A percentile compares a stretch with the other conserved stretches of the same genome.
Conservation (phyloP, 805 yeast genomes). For the Suhomyces vadensis region DNA sequence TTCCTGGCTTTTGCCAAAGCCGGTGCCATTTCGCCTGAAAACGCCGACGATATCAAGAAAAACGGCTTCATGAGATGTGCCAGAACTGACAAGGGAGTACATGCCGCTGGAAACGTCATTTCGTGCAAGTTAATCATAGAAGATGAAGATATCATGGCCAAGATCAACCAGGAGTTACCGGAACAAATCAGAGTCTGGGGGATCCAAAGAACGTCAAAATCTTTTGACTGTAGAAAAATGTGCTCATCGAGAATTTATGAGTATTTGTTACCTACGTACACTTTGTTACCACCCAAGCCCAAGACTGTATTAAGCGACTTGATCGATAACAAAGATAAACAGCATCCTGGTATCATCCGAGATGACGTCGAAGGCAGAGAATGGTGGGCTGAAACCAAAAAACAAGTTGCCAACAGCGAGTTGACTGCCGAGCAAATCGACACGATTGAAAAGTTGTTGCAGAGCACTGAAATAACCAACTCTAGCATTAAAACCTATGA, state of each 20-base stretch:
- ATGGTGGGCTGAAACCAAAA: constrained; percentile 64
- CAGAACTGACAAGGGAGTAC: constrained; percentile 93
- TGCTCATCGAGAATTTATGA: constrained; percentile 96
- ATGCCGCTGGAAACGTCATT: constrained; percentile 93
- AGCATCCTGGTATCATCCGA: constrained; percentile 59
- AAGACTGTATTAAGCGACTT: constrained; percentile 61
- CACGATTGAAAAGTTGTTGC: constrained; percentile 16
- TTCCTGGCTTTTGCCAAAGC: constrained; percentile 81
- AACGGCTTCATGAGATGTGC: constrained; percentile 86
- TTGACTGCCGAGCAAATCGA: constrained; percentile 28
- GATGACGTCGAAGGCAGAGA: constrained; percentile 66
- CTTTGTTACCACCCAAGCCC: constrained; percentile 90
- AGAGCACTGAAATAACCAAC: constrained; percentile 13
- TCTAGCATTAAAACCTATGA: constrained; percentile 32
- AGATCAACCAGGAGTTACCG: constrained; percentile 76
- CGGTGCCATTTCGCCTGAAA: constrained; percentile 85
- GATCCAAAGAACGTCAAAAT: constrained; percentile 79
- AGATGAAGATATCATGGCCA: constrained; percentile 69
- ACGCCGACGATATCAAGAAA: constrained; percentile 85
- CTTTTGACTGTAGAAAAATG: constrained; percentile 92
- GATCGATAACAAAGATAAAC: constrained; percentile 51
- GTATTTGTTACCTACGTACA: constrained; percentile 87
- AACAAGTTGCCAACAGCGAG: constrained; percentile 41
- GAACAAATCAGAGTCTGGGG: constrained; percentile 93
- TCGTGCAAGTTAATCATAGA: constrained; percentile 82